Evolutionary conservation across 768 basidiomycete species (phyloP).

Genomic region (Boletus rubropictus): DNA sequence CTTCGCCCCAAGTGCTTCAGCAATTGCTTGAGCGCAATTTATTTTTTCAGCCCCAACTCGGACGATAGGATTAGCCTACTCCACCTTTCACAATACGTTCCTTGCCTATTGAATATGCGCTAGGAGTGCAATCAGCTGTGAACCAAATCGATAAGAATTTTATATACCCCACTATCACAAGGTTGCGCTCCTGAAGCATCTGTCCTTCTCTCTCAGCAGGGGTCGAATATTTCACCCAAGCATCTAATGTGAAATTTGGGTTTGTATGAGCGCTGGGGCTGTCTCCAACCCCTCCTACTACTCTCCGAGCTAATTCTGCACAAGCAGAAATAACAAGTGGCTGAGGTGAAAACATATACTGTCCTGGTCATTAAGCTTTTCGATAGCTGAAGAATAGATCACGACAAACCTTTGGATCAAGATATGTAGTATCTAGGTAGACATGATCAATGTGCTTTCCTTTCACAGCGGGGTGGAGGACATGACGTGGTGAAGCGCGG

Average conservation of each 20-base stretch:
- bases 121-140: slow-evolving; percentile 26
- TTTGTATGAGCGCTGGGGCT: slow-evolving; percentile 21
- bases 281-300: slow-evolving; percentile 35
- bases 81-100: slow-evolving; percentile 94
- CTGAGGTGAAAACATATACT: slow-evolving; percentile 95
- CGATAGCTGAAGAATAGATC: background rate
- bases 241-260: slow-evolving; percentile 39
- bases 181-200: slow-evolving; percentile 34
- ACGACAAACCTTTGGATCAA: slow-evolving; percentile 69
- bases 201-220: slow-evolving; percentile 28
- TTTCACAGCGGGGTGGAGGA: slow-evolving; percentile 76
- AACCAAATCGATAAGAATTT: background rate
- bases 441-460: slow-evolving; percentile 80
- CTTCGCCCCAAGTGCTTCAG: slow-evolving; percentile 71
- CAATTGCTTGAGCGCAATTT: slow-evolving; percentile 56
- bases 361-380: slow-evolving; percentile 7
- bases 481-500: slow-evolving; percentile 82
- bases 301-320: slow-evolving; percentile 67
- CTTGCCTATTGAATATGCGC: slow-evolving; percentile 96
- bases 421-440: slow-evolving; percentile 95
- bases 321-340: slow-evolving; percentile 92
- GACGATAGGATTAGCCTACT: background rate
- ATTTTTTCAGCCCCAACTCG: background rate
- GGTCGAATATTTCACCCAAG: slow-evolving; percentile 41
- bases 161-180: slow-evolving; percentile 70